Conservation (phyloP, 768 basidiomycete species). For the Phylloporus arenicola region DNA sequence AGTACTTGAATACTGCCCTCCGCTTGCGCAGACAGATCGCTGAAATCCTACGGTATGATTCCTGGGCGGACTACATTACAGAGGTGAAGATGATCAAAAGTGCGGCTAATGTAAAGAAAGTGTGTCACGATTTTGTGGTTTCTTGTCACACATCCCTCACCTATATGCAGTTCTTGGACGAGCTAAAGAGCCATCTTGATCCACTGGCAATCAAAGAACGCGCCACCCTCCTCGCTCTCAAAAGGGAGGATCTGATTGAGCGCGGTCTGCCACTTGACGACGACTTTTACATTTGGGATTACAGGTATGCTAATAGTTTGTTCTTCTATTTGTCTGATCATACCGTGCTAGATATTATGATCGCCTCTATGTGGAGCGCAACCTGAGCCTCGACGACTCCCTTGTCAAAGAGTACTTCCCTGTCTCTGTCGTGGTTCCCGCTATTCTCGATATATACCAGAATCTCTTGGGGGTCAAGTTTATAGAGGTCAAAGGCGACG, state of each 20-base stretch:
- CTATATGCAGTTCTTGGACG: slow-evolving; percentile 59
- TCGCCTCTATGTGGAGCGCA: slow-evolving; percentile 51
- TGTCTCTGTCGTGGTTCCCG: slow-evolving; percentile 74
- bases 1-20: slow-evolving; percentile 61
- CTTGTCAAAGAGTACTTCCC: slow-evolving; percentile 89
- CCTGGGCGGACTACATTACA: slow-evolving; percentile 81
- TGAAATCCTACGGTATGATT: slow-evolving; percentile 62
- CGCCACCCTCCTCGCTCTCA: slow-evolving; percentile 61
- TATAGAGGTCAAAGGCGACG: slow-evolving; percentile 45
- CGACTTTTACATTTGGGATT: slow-evolving; percentile 82
- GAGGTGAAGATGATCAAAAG: slow-evolving; percentile 85
- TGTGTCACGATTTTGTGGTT: slow-evolving; percentile 20
- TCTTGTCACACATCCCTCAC: neutral
- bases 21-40: slow-evolving; percentile 68
- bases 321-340: neutral
- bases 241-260: slow-evolving; percentile 65
- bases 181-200: slow-evolving; percentile 66
- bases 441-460: slow-evolving; percentile 81
- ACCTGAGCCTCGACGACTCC: slow-evolving; percentile 66
- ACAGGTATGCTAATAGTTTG: slow-evolving; percentile 41
- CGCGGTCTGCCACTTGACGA: slow-evolving; percentile 60
- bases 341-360: slow-evolving; percentile 25
- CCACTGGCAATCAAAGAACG: slow-evolving; percentile 69
- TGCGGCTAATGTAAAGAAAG: slow-evolving; percentile 54
- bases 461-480: slow-evolving; percentile 74